Evolutionary conservation across 2,329 filamentous ascomycete genomes (phyloP).

Genomic region (Amphichorda felina): DNA sequence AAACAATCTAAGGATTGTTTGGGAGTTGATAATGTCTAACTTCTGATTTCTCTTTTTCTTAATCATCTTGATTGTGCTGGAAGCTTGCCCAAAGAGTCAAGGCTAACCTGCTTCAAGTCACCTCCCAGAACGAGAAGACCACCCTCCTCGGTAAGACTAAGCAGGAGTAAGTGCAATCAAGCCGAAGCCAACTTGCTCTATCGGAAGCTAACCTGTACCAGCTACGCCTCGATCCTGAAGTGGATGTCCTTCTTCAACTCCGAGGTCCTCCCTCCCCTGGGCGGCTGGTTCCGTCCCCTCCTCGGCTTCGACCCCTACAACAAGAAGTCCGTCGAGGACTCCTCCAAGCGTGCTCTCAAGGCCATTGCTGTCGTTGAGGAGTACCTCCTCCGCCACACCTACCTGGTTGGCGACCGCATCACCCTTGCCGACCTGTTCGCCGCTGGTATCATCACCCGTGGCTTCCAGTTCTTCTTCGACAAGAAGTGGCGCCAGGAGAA

Average conservation of each 20-base stretch:
- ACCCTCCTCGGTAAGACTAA: slow-evolving; percentile 99
- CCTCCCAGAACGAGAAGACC: slow-evolving; percentile 99
- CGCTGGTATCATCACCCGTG: slow-evolving; percentile 66
- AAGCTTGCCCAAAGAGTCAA: too few species aligned
- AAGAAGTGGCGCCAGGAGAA: slow-evolving; percentile 73
- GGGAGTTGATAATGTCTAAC: slow-evolving; percentile 85
- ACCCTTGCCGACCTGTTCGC: slow-evolving; percentile 91
- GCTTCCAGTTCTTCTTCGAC: slow-evolving; percentile 91
- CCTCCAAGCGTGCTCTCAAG: slow-evolving; percentile 56
- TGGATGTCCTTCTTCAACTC: slow-evolving; percentile 97
- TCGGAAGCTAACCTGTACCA: slow-evolving; percentile 16
- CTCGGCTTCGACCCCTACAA: slow-evolving; percentile 78
- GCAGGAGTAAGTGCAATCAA: slow-evolving; percentile 75
- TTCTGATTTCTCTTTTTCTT: slow-evolving; percentile 49
- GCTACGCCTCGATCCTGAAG: slow-evolving; percentile 90
- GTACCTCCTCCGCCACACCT: slow-evolving; percentile 87
- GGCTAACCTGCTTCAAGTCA: slow-evolving; percentile 50
- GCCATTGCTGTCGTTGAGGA: slow-evolving; percentile 65
- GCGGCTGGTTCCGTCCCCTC: slow-evolving; percentile 77
- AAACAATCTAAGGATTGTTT: slow-evolving; percentile 16
- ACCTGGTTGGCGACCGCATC: slow-evolving; percentile 94
- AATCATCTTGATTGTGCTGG: not conserved
- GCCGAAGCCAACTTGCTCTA: not conserved
- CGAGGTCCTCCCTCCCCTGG: slow-evolving; percentile 65
- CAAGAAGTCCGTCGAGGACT: slow-evolving; percentile 91